Percentiles rank a stretch among this genome's conserved stretches.
These are phyloP conservation scores for Thielaviopsis musarum DNA, from an alignment of 2,329 filamentous ascomycete species.

Conservation along the genomic window DNA sequence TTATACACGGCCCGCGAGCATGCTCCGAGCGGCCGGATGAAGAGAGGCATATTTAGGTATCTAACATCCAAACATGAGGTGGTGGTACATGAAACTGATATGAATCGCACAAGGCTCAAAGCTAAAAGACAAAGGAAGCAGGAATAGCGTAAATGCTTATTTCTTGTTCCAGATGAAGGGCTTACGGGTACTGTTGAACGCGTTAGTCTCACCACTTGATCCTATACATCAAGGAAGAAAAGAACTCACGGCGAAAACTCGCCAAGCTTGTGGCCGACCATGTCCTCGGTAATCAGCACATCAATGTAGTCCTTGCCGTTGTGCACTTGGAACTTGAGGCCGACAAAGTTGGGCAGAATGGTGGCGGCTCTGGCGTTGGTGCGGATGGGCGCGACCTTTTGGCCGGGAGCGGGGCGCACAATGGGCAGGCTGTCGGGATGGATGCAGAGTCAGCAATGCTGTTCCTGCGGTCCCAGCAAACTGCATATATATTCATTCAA, in stretches of 20 bases:
- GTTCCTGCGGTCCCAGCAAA: not conserved
- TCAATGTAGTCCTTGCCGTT: constrained; percentile 81
- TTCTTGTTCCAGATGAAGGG: constrained; percentile 36
- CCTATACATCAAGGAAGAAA: not conserved
- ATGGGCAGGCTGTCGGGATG: constrained; percentile 42
- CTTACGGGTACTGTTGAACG: constrained; percentile 33
- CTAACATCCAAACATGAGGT: not conserved
- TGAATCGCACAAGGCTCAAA: not conserved
- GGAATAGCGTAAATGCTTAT: constrained; percentile 13
- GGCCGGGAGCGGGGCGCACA: constrained; percentile 38
- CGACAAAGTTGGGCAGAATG: constrained; percentile 83
- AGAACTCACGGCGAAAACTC: constrained; percentile 70
- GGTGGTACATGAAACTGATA: constrained; percentile 6
- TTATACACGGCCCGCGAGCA: not conserved
- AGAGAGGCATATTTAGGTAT: not conserved
- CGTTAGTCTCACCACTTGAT: not conserved
- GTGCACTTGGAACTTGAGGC: constrained; percentile 75
- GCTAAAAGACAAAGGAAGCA: not conserved
- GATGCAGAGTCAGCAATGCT: not conserved
- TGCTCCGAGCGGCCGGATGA: not conserved
- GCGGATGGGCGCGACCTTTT: constrained; percentile 54
- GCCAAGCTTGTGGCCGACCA: constrained; percentile 90
- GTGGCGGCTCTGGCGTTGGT: constrained; percentile 80
- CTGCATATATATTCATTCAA: not conserved
- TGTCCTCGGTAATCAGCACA: constrained; percentile 75